These are phyloP conservation scores for Dipteronia dyeriana DNA, from an alignment of 345 rosid genomes.

Conservation along the genomic window DNA sequence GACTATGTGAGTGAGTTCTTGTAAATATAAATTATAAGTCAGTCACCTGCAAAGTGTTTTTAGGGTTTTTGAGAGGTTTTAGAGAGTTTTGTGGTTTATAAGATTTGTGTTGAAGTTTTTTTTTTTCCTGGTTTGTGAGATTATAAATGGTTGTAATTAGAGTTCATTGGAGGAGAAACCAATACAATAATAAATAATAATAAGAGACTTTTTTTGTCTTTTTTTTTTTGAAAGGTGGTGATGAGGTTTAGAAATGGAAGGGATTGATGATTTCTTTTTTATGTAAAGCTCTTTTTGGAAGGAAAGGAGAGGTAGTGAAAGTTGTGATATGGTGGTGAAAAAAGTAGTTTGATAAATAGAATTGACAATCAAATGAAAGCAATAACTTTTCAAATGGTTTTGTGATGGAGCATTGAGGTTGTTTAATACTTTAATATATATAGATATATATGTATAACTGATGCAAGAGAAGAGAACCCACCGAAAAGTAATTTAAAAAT, in stretches of 20 bases:
- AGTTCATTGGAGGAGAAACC: not conserved
- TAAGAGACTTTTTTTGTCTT: not conserved
- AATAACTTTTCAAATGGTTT: not conserved
- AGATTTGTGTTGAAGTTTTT: no score
- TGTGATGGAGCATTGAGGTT: no score
- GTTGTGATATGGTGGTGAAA: not conserved
- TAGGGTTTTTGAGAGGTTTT: slow-evolving; percentile 23
- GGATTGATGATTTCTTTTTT: not conserved
- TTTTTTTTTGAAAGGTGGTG: not conserved
- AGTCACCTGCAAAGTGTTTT: not conserved
- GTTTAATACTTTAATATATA: no score
- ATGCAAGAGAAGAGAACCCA: no score
- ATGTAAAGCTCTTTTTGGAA: not conserved
- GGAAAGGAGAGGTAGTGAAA: not conserved
- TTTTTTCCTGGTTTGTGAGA: not conserved
- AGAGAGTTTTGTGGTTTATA: slow-evolving; percentile 6
- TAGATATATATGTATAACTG: no score
- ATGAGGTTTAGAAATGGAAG: not conserved
- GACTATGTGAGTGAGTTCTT: slow-evolving; percentile 20
- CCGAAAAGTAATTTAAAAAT: no score
- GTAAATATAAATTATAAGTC: not conserved
- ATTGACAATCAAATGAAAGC: not conserved
- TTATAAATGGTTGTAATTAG: not conserved
- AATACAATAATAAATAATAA: not conserved
- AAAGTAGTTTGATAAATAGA: not conserved